Conservation (phyloP, 306 rosid genomes). For the Crotalaria pallida region DNA sequence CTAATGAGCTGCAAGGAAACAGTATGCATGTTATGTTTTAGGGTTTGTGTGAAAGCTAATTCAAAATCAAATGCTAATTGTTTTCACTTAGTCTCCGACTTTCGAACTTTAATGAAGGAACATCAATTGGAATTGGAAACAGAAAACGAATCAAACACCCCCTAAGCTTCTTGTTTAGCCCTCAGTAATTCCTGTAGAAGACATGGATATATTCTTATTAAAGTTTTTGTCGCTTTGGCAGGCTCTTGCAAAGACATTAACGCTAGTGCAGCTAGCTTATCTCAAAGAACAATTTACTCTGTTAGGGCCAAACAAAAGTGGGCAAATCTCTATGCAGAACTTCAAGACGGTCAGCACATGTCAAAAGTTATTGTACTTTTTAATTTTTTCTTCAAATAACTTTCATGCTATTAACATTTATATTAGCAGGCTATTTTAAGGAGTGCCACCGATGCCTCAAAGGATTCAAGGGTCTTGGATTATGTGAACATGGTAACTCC, state of each 20-base stretch:
- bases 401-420: slow-evolving; percentile 19
- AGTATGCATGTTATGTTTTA: neutral
- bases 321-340: slow-evolving; percentile 81
- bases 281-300: slow-evolving; percentile 62
- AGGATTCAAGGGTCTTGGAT: slow-evolving; percentile 68
- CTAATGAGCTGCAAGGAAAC: neutral
- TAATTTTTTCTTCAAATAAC: neutral
- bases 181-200: neutral
- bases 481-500: slow-evolving; percentile 57
- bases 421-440: slow-evolving; percentile 59
- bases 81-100: neutral
- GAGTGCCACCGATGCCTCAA: slow-evolving; percentile 68
- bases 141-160: neutral
- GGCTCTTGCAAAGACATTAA: slow-evolving; percentile 84
- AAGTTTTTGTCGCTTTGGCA: slow-evolving; percentile 32
- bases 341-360: slow-evolving; percentile 62
- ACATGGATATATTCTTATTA: neutral
- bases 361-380: neutral
- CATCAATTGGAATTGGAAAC: neutral
- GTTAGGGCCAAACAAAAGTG: slow-evolving; percentile 74
- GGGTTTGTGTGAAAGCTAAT: neutral
- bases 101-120: neutral
- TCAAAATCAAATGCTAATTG: neutral
- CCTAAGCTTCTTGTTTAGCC: neutral
- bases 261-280: slow-evolving; percentile 60